Base-by-base conservation (phyloP, 805 yeast species). In the Helenozyma baotianmanensis region DNA sequence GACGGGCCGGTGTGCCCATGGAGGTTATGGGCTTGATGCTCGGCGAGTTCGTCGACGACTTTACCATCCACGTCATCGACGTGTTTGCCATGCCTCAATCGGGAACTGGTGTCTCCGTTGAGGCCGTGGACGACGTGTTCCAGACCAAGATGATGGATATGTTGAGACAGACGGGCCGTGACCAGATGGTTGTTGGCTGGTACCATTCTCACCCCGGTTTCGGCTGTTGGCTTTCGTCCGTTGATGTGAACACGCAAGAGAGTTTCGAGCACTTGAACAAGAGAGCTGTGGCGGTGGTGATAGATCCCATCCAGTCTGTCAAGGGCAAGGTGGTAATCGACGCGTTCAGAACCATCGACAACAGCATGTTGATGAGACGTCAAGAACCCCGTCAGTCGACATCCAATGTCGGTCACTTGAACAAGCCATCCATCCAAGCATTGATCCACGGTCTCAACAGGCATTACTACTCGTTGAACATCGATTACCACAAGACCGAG, bases 21-120 rank as follows among this genome's bases (percentile, higher is more conserved):
- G 80, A 74, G 56, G 81, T 75, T 32, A 92, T 92, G 99, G 99
- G 99, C 3, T 71, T 92, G 45, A 92, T 92, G 99, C 73, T 94
- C 41, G 99, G 99, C 28, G 97, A 90, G 48, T 90, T 92, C 62
- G 92, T 92, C 17, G 98, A 92, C 58, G 97, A 92, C 41, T 90
- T 83, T 60, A 92, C 98, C 1, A 92, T 92, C 23, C 95, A 89
- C 50, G 99, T 92, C 24, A 87, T 87, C 35, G 99, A 92, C 56
- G 98, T 94, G 32, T 92, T 92, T 71, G 98, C 98, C 35, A 92
- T 92, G 99, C 99, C 99, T 13, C 98, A 92, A 66, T 78, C 88
- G 29, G 95, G 96, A 54, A 92, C 99, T 8, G 99, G 98, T 39
- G 98, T 94, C 13, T 83, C 95, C 38, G 99, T 92, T 38, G 98